phyloP scores from a whole-genome alignment of 345 rosid species.

The Durio zibethinus region DNA sequence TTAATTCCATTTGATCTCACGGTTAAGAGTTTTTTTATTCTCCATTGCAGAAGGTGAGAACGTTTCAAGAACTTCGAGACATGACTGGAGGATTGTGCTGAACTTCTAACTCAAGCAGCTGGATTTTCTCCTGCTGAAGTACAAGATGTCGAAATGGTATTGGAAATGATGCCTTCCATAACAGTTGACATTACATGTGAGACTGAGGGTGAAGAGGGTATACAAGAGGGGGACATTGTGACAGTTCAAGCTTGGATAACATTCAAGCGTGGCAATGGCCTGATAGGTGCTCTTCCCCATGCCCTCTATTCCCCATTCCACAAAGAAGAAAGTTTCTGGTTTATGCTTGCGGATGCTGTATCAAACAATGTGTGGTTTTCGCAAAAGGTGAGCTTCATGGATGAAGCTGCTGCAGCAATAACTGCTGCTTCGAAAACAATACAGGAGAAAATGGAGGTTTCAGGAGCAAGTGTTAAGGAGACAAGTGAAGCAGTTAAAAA shows the following conservation, averaged over 20 bases:
- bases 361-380: constrained; percentile 90
- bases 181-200: constrained; percentile 79
- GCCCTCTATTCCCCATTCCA: constrained; percentile 80
- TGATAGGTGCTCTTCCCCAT: constrained; percentile 84
- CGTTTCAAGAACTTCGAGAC: constrained; percentile 77
- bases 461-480: constrained; percentile 77
- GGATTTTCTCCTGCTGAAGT: constrained; percentile 71
- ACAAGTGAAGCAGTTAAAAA: constrained; percentile 58
- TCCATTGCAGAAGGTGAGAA: constrained; percentile 78
- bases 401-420: constrained; percentile 73
- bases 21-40: background rate
- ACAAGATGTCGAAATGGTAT: constrained; percentile 74
- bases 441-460: constrained; percentile 89
- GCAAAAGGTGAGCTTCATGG: constrained; percentile 92
- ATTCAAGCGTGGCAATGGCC: constrained; percentile 73
- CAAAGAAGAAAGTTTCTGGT: constrained; percentile 96
- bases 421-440: constrained; percentile 84
- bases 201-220: constrained; percentile 97
- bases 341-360: constrained; percentile 72
- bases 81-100: constrained; percentile 75
- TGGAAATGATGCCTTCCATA: constrained; percentile 91
- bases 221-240: constrained; percentile 90
- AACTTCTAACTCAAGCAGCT: constrained; percentile 67
- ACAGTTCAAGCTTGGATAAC: constrained; percentile 88
- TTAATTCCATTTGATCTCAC: background rate